Evolutionary conservation across 1,284 basidiomycete species (phyloP).

Genomic region (Polyporus tsugae): DNA sequence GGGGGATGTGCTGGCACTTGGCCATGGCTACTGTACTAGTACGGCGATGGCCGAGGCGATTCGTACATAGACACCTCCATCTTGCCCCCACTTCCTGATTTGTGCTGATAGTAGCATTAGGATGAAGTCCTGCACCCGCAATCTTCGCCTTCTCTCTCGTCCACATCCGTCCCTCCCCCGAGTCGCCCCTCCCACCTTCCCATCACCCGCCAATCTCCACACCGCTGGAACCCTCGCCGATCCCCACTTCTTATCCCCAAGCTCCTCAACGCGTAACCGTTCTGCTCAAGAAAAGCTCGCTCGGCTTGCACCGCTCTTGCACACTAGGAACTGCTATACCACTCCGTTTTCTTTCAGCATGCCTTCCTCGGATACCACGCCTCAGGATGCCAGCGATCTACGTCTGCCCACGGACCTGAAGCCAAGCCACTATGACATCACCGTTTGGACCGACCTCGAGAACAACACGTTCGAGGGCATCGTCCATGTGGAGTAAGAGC

Average conservation of each 20-base stretch:
- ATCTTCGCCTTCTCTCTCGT: slow-evolving; percentile 1
- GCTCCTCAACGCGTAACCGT: not conserved
- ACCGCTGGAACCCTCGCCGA: not conserved
- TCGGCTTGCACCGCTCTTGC: slow-evolving; percentile 14
- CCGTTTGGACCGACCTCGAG: slow-evolving; percentile 86
- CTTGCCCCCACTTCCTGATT: not conserved
- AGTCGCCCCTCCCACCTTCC: not conserved
- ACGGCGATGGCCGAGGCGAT: slow-evolving; percentile 15
- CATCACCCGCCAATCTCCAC: not conserved
- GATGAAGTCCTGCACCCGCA: not conserved
- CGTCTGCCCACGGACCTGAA: slow-evolving; percentile 81
- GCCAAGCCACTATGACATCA: slow-evolving; percentile 86
- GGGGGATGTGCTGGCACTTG: not conserved
- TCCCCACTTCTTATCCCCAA: not conserved
- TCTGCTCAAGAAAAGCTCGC: slow-evolving; percentile 14
- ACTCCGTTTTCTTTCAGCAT: slow-evolving; percentile 21
- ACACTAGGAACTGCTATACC: slow-evolving; percentile 23
- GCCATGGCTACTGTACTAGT: not conserved
- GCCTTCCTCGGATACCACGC: slow-evolving; percentile 20
- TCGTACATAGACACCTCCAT: slow-evolving; percentile 19
- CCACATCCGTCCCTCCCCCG: not conserved
- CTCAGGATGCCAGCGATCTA: slow-evolving; percentile 53
- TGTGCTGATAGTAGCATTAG: slow-evolving; percentile 1
- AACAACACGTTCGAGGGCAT: slow-evolving; percentile 80
- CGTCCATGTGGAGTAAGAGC: slow-evolving; percentile 71